phyloP scores from a whole-genome alignment of 495 filamentous ascomycete genomes.

The Terfezia claveryi region DNA sequence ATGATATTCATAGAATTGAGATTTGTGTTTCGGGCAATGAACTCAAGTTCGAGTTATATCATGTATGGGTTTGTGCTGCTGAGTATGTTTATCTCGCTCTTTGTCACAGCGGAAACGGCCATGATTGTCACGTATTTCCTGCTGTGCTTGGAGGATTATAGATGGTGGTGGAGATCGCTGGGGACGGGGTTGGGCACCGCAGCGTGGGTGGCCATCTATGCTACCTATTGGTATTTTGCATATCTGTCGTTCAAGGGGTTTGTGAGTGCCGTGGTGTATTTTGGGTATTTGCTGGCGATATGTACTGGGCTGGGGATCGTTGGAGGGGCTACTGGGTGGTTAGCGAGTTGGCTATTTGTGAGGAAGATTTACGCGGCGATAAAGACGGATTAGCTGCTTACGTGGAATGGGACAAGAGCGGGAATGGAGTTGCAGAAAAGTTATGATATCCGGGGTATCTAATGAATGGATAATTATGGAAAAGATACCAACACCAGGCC shows the following conservation, averaged over 20 bases:
- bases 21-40: conserved; percentile 77
- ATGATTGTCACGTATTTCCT: conserved; percentile 74
- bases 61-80: conserved; percentile 77
- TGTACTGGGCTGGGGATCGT: too few relatives aligned
- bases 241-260: conserved; percentile 69
- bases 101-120: conserved; percentile 73
- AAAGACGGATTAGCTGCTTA: too few relatives aligned
- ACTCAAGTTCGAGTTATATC: conserved; percentile 89
- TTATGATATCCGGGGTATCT: too few relatives aligned
- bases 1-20: conserved; percentile 87
- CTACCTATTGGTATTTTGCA: conserved; percentile 67
- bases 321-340: too few relatives aligned
- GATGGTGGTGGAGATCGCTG: conserved; percentile 95
- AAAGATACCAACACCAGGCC: too few relatives aligned
- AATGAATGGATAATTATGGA: too few relatives aligned
- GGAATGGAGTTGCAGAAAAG: too few relatives aligned
- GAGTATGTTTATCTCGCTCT: conserved; percentile 48
- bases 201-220: conserved; percentile 72
- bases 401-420: too few relatives aligned
- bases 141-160: conserved; percentile 61
- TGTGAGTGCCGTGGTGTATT: conserved; percentile 63
- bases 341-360: too few relatives aligned
- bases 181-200: conserved; percentile 57
- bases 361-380: too few relatives aligned
- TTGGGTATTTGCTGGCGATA: conserved; percentile 35